Conservation (phyloP, 2,329 filamentous ascomycete genomes). For the Alternaria arbusti region DNA sequence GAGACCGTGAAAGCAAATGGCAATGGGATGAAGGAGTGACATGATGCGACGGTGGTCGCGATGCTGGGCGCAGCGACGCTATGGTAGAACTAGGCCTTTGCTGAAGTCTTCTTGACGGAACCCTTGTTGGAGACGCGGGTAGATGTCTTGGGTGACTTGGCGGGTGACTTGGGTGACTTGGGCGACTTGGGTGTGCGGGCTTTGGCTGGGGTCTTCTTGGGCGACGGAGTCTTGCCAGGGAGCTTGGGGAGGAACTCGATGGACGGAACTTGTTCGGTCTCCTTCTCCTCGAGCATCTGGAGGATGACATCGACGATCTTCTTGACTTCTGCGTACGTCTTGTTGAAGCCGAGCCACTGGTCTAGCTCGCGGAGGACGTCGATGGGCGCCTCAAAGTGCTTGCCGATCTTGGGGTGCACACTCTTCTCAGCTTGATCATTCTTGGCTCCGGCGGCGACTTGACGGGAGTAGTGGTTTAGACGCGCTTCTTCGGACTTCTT, state of each 20-base stretch:
- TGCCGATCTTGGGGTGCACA: slow-evolving; percentile 20
- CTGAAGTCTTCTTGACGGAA: slow-evolving; percentile 30
- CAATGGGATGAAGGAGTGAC: background rate
- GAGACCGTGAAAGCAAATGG: background rate
- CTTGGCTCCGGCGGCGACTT: slow-evolving; percentile 23
- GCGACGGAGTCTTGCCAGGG: slow-evolving; percentile 16
- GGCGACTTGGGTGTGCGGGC: slow-evolving; percentile 11
- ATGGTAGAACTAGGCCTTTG: slow-evolving; percentile 11
- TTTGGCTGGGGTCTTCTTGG: slow-evolving; percentile 19
- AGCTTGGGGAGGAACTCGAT: slow-evolving; percentile 43
- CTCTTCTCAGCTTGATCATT: slow-evolving; percentile 14
- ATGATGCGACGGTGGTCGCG: background rate
- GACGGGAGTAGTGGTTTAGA: slow-evolving; percentile 37
- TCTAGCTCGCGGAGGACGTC: slow-evolving; percentile 41
- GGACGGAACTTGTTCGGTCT: slow-evolving; percentile 34
- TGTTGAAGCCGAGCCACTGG: slow-evolving; percentile 27
- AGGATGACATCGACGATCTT: slow-evolving; percentile 31
- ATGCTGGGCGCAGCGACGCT: background rate
- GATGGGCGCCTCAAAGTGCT: slow-evolving; percentile 43
- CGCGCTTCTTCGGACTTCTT: slow-evolving; percentile 47
- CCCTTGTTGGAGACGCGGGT: slow-evolving; percentile 31
- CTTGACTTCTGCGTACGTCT: slow-evolving; percentile 27
- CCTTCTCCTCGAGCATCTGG: slow-evolving; percentile 36
- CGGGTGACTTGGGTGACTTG: slow-evolving; percentile 11
- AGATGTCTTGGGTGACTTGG: slow-evolving; percentile 13